These are phyloP conservation scores for Nymphaea thermarum DNA, from an alignment of 164 flowering plant genomes.

Conservation along the genomic window DNA sequence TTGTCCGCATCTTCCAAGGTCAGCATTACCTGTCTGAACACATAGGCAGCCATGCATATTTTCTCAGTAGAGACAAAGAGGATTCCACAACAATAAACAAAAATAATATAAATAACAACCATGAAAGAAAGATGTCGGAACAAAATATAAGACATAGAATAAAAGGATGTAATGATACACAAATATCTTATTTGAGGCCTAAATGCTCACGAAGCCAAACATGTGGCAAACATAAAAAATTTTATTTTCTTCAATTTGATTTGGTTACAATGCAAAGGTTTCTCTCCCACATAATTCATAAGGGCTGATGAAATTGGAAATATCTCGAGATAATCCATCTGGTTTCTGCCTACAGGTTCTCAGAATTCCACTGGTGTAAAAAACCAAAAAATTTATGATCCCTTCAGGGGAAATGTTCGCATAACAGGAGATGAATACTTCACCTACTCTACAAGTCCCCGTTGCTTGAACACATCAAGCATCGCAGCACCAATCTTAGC, in stretches of 20 bases:
- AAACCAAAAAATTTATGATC: neutral
- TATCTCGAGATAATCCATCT: neutral
- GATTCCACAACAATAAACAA: no score
- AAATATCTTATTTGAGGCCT: no score
- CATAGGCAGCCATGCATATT: no score
- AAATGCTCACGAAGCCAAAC: no score
- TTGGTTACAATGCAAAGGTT: neutral
- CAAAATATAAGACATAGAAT: no score
- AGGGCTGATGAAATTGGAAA: neutral
- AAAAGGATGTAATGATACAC: no score
- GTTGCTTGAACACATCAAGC: constrained; percentile 79
- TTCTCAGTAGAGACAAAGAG: no score
- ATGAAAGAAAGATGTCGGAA: no score
- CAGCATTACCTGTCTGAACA: no score
- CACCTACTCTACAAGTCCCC: constrained; percentile 47
- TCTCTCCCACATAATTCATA: neutral
- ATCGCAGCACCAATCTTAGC: constrained; percentile 85
- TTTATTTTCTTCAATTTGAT: neutral
- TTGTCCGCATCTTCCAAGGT: no score
- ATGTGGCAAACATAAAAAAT: no score
- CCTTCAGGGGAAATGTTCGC: neutral
- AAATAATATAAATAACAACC: no score
- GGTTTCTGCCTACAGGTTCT: neutral
- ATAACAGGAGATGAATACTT: neutral
- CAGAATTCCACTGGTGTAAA: neutral